Evolutionary conservation across 2,329 filamentous ascomycete genomes (phyloP), one percentile per base, ranked within the genome.

Genomic region (Arthrobotrys entomopaga): DNA sequence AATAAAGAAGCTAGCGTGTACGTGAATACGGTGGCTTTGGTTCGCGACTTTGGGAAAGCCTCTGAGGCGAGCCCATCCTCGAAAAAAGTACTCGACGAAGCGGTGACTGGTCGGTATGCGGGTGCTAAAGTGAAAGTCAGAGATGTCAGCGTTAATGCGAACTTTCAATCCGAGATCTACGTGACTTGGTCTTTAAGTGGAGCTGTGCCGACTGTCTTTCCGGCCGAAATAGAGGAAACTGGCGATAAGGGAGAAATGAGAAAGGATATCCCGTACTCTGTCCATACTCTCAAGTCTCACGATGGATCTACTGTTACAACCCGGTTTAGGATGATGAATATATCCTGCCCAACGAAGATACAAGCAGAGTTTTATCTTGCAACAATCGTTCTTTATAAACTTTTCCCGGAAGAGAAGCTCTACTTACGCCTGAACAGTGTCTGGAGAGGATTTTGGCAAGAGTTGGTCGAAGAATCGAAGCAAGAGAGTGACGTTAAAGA

Each of bases 331-430:
- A 74, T 74, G 70, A n/a, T 67, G 20, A 74, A 67, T 52, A 67
- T 74, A 29, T 63, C 63, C 5, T 74, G 70, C 38, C 63, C 63
- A 15, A 63, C 92, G 61, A 78, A 85, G 11, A 88, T 89, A 76
- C 93, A 99, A 80, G 96, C 95, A 4, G 93, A 98, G 81, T 89
- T 90, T 0, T 98, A 90, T 78, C 86, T 95, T 48, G 91, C 93
- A 4, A 96, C 93, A 0, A 85, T 88, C 11, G 92, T 91, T 1
- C 83, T 99, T 0, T 97, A 96, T 80, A 86, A 91, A 46, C 85
- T 96, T 0, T 97, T 93, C 77, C 95, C 92, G 78, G 94, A 98
- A 79, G 92, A 96, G 76, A 98, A 96, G 80, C 87, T 92, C 1
- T 90, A 90, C 71, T 81, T 96, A 76, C 87, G 91, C 58, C 84